phyloP scores from a whole-genome alignment of 2,329 filamentous ascomycete species.

The Hypoxylon sp. region DNA sequence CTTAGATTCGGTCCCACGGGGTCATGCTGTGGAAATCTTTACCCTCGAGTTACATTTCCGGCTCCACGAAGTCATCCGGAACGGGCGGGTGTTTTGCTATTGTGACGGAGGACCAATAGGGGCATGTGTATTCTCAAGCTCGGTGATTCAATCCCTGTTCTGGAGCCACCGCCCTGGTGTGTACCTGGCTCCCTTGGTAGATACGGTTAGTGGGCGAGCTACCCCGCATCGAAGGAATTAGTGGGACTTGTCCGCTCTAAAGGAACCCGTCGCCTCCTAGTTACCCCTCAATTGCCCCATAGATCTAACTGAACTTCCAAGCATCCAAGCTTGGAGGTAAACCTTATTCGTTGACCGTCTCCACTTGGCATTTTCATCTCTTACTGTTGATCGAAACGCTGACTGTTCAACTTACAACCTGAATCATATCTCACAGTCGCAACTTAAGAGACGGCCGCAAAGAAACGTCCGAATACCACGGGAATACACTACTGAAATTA shows the following conservation, averaged over 20 bases:
- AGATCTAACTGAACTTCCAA: not conserved
- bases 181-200: not conserved
- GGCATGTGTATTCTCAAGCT: not conserved
- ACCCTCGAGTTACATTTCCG: constrained; percentile 4
- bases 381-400: constrained; percentile 14
- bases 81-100: constrained; percentile 14
- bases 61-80: constrained; percentile 7
- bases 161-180: not conserved
- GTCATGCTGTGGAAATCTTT: constrained; percentile 10
- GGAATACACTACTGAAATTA: not conserved
- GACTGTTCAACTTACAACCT: constrained; percentile 1
- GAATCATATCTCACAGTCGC: constrained; percentile 3
- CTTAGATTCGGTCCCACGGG: constrained; percentile 33
- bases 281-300: constrained; percentile 3
- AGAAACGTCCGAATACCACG: constrained; percentile 26
- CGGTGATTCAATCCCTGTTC: not conserved
- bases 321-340: not conserved
- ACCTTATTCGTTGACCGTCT: constrained; percentile 11
- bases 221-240: constrained; percentile 30
- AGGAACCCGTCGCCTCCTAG: constrained; percentile 21
- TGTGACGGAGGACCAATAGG: constrained; percentile 7
- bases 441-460: constrained; percentile 11
- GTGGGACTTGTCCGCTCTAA: constrained; percentile 35
- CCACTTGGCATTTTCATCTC: constrained; percentile 2
- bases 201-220: constrained; percentile 3